Conservation (phyloP, 345 rosid species). For the Citrus cavaleriei region DNA sequence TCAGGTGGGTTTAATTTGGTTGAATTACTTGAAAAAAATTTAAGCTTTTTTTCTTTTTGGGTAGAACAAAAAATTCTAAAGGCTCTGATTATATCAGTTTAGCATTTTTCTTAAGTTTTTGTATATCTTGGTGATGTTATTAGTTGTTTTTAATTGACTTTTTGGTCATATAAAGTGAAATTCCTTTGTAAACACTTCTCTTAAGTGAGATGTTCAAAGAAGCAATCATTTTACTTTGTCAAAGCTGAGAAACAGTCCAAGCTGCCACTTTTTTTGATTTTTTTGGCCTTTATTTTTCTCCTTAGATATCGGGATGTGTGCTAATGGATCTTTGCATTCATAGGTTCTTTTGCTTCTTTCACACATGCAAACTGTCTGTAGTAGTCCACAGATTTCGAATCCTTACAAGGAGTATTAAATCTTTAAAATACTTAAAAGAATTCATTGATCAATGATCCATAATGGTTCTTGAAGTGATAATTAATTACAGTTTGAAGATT, state of each 20-base stretch:
- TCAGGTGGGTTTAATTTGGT: not conserved
- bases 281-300: not conserved
- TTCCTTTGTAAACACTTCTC: not conserved
- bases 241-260: constrained; percentile 22
- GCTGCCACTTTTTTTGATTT: not conserved
- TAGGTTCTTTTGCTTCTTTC: not conserved
- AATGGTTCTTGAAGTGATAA: not conserved
- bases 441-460: not conserved
- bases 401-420: not conserved
- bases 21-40: not conserved
- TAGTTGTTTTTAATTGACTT: not conserved
- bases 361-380: not conserved
- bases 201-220: constrained; percentile 6
- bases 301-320: not conserved
- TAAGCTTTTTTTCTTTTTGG: not conserved
- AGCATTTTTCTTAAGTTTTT: not conserved
- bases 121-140: not conserved
- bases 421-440: not conserved
- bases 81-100: too few species aligned
- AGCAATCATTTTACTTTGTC: constrained; percentile 5
- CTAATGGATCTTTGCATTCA: not conserved
- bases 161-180: constrained; percentile 2
- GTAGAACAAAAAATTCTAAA: not conserved
- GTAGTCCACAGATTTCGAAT: not conserved
- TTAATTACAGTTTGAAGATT: not conserved